A percentile compares a stretch with the other conserved stretches of the same genome.
These are phyloP conservation scores for Phallus indusiatus DNA, from an alignment of 768 basidiomycete genomes.

Conservation along the genomic window DNA sequence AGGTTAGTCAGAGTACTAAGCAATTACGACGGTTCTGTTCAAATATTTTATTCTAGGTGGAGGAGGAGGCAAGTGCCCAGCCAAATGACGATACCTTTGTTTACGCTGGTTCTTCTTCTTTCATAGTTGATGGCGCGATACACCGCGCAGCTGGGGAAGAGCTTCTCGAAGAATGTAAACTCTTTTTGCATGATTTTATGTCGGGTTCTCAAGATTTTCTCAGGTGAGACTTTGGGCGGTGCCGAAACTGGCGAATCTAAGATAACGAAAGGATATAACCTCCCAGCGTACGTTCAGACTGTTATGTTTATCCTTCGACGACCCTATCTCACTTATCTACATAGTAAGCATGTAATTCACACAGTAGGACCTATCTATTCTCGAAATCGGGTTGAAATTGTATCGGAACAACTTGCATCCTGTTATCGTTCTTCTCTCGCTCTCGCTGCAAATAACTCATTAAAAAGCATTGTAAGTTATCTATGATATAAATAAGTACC, in stretches of 20 bases:
- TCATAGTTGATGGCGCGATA: constrained; percentile 72
- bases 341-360: constrained; percentile 65
- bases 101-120: neutral
- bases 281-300: constrained; percentile 54
- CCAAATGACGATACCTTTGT: neutral
- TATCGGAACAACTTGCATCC: constrained; percentile 48
- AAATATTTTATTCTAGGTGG: constrained; percentile 40
- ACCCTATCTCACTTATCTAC: neutral
- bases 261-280: constrained; percentile 65
- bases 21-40: neutral
- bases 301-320: neutral
- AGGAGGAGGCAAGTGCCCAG: constrained; percentile 50
- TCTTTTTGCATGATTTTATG: neutral
- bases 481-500: neutral
- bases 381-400: constrained; percentile 27
- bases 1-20: constrained; percentile 32
- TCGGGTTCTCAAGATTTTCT: neutral
- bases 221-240: constrained; percentile 57
- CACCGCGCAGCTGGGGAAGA: constrained; percentile 63
- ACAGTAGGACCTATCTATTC: constrained; percentile 72
- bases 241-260: constrained; percentile 68
- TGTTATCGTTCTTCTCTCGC: constrained; percentile 61
- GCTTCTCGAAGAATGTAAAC: constrained; percentile 59
- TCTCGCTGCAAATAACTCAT: constrained; percentile 47
- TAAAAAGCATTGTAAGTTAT: constrained; percentile 51